Conservation (phyloP, 495 filamentous ascomycete genomes). For the Hapsidospora chrysogenum region DNA sequence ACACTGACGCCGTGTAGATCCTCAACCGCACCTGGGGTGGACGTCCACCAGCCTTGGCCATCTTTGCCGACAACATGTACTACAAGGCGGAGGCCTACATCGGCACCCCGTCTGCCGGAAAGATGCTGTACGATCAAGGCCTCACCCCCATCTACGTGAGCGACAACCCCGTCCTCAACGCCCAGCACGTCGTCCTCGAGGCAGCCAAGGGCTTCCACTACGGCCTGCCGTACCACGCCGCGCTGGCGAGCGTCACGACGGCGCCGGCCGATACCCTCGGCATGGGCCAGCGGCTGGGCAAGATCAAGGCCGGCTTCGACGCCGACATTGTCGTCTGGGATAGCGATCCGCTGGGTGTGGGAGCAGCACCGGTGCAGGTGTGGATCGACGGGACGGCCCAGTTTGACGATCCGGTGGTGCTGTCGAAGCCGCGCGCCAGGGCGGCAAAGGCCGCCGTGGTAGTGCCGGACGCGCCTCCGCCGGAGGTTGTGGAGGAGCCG, state of each 20-base stretch:
- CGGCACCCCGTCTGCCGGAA: constrained; percentile 41
- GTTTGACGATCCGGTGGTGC: constrained; percentile 25
- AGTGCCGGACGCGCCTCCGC: constrained; percentile 12
- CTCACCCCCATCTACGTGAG: constrained; percentile 33
- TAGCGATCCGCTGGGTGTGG: constrained; percentile 42
- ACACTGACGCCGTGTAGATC: constrained; percentile 14
- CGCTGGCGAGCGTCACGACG: constrained; percentile 42
- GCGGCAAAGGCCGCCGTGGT: constrained; percentile 8
- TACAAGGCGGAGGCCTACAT: constrained; percentile 48
- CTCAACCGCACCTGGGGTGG: constrained; percentile 32
- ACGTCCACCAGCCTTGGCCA: constrained; percentile 24
- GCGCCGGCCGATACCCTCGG: constrained; percentile 42
- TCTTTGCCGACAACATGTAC: constrained; percentile 46
- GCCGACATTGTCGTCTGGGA: constrained; percentile 54
- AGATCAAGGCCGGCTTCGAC: constrained; percentile 43
- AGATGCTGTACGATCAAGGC: constrained; percentile 40
- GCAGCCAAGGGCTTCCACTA: constrained; percentile 44
- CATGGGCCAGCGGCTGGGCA: constrained; percentile 41
- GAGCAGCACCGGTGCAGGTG: constrained; percentile 43
- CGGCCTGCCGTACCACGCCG: constrained; percentile 41
- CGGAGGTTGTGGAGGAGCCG: constrained; percentile 16
- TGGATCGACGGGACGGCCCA: constrained; percentile 46
- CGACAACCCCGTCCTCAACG: constrained; percentile 33
- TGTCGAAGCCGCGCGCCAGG: constrained; percentile 24
- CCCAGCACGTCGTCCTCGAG: constrained; percentile 36